Conservation (phyloP, 805 yeast species). For the Vanderwaltozyma tropicalis region DNA sequence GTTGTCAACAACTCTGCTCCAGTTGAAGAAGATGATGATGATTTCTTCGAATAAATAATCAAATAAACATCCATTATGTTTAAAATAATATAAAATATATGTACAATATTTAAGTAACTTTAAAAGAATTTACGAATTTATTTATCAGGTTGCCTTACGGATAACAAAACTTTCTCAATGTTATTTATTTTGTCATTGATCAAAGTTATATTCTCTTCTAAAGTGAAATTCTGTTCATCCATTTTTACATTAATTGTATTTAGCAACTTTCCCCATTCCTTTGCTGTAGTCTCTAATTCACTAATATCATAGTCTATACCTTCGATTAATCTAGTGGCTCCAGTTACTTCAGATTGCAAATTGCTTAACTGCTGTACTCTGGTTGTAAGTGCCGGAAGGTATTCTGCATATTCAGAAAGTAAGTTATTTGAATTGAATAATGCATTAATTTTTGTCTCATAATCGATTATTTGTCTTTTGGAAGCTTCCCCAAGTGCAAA, state of each 20-base stretch:
- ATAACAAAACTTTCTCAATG: neutral
- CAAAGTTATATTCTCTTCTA: too few species aligned
- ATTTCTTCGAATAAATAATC: slow-evolving; percentile 2
- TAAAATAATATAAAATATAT: too few species aligned
- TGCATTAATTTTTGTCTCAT: neutral
- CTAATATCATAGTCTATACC: neutral
- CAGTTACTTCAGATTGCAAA: neutral
- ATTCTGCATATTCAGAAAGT: neutral
- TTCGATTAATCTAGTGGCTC: neutral
- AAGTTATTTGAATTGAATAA: neutral
- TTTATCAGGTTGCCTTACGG: too few species aligned
- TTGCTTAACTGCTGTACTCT: neutral
- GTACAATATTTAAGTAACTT: neutral
- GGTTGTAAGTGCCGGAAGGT: neutral
- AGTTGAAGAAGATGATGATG: slow-evolving; percentile 15
- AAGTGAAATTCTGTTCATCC: neutral
- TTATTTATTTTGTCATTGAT: too few species aligned
- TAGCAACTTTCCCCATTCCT: neutral
- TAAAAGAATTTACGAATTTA: too few species aligned
- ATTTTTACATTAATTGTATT: neutral
- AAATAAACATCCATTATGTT: too few species aligned
- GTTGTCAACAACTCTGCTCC: too few species aligned
- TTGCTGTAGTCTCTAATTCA: neutral
- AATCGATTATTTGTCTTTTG: neutral
- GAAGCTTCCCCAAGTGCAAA: neutral